Evolutionary conservation across 202 grass and related monocot genomes (phyloP).

Genomic region (Eragrostis tef): DNA sequence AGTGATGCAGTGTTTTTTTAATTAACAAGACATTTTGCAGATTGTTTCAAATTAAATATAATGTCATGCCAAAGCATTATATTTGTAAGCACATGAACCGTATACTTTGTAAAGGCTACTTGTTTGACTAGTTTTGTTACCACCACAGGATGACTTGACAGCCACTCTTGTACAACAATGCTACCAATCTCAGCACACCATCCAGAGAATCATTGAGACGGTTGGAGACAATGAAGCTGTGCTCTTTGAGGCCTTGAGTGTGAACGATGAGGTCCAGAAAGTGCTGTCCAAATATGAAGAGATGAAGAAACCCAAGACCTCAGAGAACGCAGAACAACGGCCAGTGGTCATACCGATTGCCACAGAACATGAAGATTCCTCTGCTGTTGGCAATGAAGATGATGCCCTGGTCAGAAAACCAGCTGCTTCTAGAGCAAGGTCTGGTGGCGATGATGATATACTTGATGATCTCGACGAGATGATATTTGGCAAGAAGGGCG

Average conservation of each 20-base stretch:
- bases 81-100: not conserved
- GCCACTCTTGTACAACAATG: conserved; percentile 90
- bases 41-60: not conserved
- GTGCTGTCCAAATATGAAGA: conserved; percentile 80
- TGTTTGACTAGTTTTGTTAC: conserved; percentile 44
- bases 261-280: conserved; percentile 90
- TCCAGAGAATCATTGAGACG: conserved; percentile 86
- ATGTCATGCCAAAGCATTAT: not conserved
- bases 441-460: conserved; percentile 81
- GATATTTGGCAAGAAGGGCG: conserved; percentile 94
- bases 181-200: conserved; percentile 75
- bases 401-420: conserved; percentile 79
- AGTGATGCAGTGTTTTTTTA: not conserved
- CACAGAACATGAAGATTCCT: conserved; percentile 74
- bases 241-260: conserved; percentile 89
- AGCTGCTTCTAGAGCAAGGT: conserved; percentile 60
- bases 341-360: conserved; percentile 81
- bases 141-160: conserved; percentile 80
- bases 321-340: conserved; percentile 53
- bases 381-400: conserved; percentile 59
- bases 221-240: conserved; percentile 77
- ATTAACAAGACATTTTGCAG: not conserved
- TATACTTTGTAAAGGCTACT: conserved; percentile 10
- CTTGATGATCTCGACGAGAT: conserved; percentile 94
- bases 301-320: conserved; percentile 60